Evolutionary conservation across 1,284 basidiomycete genomes (phyloP), one percentile per base, ranked within the genome.

Genomic region (Boletus smithii): DNA sequence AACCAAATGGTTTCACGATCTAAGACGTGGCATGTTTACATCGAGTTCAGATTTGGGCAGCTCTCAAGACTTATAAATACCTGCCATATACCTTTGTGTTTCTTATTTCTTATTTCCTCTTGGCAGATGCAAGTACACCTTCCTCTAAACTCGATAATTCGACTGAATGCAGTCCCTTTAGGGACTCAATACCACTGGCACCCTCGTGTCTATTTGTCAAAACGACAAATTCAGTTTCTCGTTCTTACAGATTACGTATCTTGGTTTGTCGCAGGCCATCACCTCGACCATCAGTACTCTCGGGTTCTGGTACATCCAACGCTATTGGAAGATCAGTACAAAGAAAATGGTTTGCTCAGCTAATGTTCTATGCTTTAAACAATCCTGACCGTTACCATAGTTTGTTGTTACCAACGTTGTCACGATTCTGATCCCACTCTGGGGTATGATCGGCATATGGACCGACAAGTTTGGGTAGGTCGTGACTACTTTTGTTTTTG

Each of bases 401-500:
- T 90, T 92, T 59, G 67, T 81, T 16, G 77, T 88, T 1, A 90
- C 88, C 6, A 88, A 88, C 57, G 74, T 87, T 2, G 79, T 87
- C 9, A 88, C 86, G 4, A 76, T 90, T 35, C 42, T 90, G 24
- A 88, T 92, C 40, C 87, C 88, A 0, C 71, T 89, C 2, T 93
- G 91, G 90, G 91, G 90, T 16, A 86, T 90, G 80, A 75, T 92
- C 41, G 90, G 90, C 2, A 83, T 92, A 49, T 91, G 88, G 80
- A 91, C 89, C 0, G 58, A 70, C 8, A 82, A 74, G 45, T 69
- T 93, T 44, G 91, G 91, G 77, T 83, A 49, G 16, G 73, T 59
- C 1, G 0, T 22, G 29, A 8, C 53, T 31, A 4, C 2, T 5
- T 11, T 45, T 47, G 46, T 5, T n/a, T 40, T 45, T 14, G 42